Base-by-base conservation (phyloP, 139 green algal genomes). In the Tetradesmus obliquus region DNA sequence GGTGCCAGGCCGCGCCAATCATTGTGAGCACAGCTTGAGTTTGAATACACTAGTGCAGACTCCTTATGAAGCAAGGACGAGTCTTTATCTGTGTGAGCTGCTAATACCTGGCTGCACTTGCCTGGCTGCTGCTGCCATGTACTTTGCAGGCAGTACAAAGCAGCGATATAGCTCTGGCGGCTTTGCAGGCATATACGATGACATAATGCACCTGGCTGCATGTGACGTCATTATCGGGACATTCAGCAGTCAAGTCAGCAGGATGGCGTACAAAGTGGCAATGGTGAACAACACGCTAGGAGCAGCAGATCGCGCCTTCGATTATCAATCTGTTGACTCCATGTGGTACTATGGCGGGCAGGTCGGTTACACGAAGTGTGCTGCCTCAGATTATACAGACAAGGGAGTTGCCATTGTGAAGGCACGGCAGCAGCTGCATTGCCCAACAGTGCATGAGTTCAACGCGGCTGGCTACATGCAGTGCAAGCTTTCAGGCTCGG, bases 301-400 rank as follows among this genome's bases (percentile, higher is more conserved):
- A 12, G 62, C 71, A 20, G 62, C 71, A 9, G 85, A 90, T 53
- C 66, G 51, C 32, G 19, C 85, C 1, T 71, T 90, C 13, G 55
- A 53, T 53, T 90, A 90, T 66, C 85, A 90, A 32, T 83, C 66
- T 53, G 54, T 90, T 15, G 85, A 90, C 22, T 57, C 85, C 4
- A 79, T 80, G 62, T 90, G 58, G 58, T 88, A 88, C 84, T 88
- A 62, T 60, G 84, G 60, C 15, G 84, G 84, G n/a, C 84, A 88
- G 58, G n/a, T 51, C 22, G 57, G 32, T 15, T 76, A 74, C n/a
- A 19, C 13, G 8, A 54, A 32, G 13, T 88, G 84, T 66, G 60
- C 84, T 20, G 45, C 24, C 2, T 55, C 22, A 55, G 84, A 88
- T 45, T 88, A 57, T 60, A 88, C 84, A 20, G 57, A 88, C 12